Conservation (phyloP, 306 rosid genomes). For the Prunus salicina region DNA sequence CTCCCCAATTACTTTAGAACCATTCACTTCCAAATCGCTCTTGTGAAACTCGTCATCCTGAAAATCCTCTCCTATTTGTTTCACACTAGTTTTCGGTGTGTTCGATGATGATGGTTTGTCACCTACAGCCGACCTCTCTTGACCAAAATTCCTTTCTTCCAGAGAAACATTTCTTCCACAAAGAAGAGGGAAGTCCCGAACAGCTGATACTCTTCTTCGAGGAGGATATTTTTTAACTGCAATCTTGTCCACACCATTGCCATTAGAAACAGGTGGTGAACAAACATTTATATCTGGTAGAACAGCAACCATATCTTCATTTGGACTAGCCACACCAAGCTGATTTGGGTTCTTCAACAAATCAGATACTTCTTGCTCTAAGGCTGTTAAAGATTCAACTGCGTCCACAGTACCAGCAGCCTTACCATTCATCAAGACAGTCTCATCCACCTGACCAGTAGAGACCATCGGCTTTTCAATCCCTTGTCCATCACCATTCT, state of each 20-base stretch:
- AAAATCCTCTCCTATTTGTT: slow-evolving; percentile 33
- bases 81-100: slow-evolving; percentile 16
- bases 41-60: slow-evolving; percentile 26
- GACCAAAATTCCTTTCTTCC: slow-evolving; percentile 21
- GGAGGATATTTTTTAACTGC: slow-evolving; percentile 50
- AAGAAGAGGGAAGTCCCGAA: slow-evolving; percentile 61
- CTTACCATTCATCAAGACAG: background rate
- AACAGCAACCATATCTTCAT: slow-evolving; percentile 27
- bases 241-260: slow-evolving; percentile 30
- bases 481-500: slow-evolving; percentile 6
- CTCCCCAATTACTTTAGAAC: slow-evolving; percentile 12
- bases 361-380: slow-evolving; percentile 28
- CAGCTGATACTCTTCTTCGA: slow-evolving; percentile 63
- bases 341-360: slow-evolving; percentile 26
- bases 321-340: slow-evolving; percentile 20
- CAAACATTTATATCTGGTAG: slow-evolving; percentile 6
- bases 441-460: background rate
- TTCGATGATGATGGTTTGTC: slow-evolving; percentile 24
- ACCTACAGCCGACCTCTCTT: slow-evolving; percentile 25
- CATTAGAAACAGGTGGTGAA: slow-evolving; percentile 31
- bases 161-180: slow-evolving; percentile 62
- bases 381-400: slow-evolving; percentile 15
- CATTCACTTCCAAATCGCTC: slow-evolving; percentile 17
- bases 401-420: slow-evolving; percentile 1
- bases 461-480: background rate